Evolutionary conservation across 352 stramenopile species (phyloP).

Genomic region (Phytophthora fragariae): DNA sequence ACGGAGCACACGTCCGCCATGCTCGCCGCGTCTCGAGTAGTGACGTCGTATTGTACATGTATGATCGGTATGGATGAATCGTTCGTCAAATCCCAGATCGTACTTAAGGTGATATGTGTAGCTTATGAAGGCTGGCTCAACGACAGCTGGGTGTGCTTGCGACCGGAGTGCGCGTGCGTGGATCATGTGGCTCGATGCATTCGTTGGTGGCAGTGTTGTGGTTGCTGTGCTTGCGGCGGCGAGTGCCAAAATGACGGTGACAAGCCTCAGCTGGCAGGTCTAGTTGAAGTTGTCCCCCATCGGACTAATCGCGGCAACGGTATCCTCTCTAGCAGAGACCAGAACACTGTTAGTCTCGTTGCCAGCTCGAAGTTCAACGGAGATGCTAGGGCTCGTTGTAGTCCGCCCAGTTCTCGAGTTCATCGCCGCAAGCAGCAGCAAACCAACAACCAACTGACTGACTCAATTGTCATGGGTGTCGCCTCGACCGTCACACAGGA

Average conservation of each 20-base stretch:
- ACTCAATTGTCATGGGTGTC: slow-evolving; percentile 37
- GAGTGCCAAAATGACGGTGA: not conserved
- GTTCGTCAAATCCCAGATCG: not conserved
- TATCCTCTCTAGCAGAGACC: not conserved
- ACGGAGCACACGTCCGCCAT: slow-evolving; percentile 24
- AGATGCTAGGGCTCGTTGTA: slow-evolving; percentile 2
- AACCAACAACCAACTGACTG: not conserved
- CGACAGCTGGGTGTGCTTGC: not conserved
- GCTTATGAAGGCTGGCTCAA: not conserved
- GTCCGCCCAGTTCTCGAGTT: slow-evolving; percentile 5
- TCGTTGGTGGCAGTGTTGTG: not conserved
- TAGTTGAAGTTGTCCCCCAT: slow-evolving; percentile 12
- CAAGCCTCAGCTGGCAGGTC: not conserved
- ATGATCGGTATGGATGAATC: not conserved
- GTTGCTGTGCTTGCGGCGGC: not conserved
- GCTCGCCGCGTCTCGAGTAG: slow-evolving; percentile 3
- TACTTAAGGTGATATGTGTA: not conserved
- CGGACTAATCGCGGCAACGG: slow-evolving; percentile 13
- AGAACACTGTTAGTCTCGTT: not conserved
- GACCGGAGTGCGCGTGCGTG: too few species aligned
- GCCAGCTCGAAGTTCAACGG: slow-evolving; percentile 23
- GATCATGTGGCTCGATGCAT: not conserved
- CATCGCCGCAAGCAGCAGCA: not conserved
- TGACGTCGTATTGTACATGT: slow-evolving; percentile 27
- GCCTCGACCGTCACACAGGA: slow-evolving; percentile 38